Percentiles rank a stretch among this genome's conserved stretches.
Conservation (phyloP, 2,329 filamentous ascomycete species). For the Ceratocystis albifundus region DNA sequence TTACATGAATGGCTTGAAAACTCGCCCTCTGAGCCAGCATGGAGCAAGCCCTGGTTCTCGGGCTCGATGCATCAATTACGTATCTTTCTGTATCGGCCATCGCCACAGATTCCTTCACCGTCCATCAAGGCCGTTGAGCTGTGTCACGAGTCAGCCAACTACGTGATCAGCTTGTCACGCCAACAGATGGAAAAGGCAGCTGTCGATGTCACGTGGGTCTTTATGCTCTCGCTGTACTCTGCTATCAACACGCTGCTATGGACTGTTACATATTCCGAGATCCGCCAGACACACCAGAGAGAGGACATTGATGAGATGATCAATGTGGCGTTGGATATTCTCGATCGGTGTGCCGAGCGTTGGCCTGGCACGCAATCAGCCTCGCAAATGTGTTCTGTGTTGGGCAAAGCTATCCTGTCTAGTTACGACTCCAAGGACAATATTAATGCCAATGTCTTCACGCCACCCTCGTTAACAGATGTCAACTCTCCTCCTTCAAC, state of each 20-base stretch:
- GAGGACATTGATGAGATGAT: slow-evolving; percentile 69
- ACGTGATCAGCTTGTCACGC: slow-evolving; percentile 69
- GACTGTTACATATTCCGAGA: slow-evolving; percentile 76
- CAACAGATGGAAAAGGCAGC: slow-evolving; percentile 65
- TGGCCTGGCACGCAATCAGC: slow-evolving; percentile 88
- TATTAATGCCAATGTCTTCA: slow-evolving; percentile 30
- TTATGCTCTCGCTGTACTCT: slow-evolving; percentile 81
- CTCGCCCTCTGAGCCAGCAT: slow-evolving; percentile 55
- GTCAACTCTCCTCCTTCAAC: slow-evolving; percentile 38
- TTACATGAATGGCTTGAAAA: slow-evolving; percentile 68
- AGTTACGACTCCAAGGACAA: slow-evolving; percentile 58
- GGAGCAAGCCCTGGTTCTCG: slow-evolving; percentile 62
- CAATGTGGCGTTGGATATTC: slow-evolving; percentile 61
- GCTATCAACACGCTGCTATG: slow-evolving; percentile 84
- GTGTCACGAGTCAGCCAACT: slow-evolving; percentile 73
- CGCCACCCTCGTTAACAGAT: slow-evolving; percentile 40
- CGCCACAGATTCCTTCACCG: slow-evolving; percentile 80
- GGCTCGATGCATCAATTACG: slow-evolving; percentile 59
- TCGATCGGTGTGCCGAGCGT: slow-evolving; percentile 67
- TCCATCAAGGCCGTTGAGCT: slow-evolving; percentile 64
- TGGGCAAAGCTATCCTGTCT: slow-evolving; percentile 75
- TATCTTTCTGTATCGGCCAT: slow-evolving; percentile 77
- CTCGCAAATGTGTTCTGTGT: slow-evolving; percentile 72
- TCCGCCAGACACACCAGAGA: slow-evolving; percentile 59
- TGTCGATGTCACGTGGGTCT: slow-evolving; percentile 88